A percentile compares a stretch with the other conserved stretches of the same genome.
Conservation (phyloP, 2,329 filamentous ascomycete genomes). For the Talaromyces sp. region DNA sequence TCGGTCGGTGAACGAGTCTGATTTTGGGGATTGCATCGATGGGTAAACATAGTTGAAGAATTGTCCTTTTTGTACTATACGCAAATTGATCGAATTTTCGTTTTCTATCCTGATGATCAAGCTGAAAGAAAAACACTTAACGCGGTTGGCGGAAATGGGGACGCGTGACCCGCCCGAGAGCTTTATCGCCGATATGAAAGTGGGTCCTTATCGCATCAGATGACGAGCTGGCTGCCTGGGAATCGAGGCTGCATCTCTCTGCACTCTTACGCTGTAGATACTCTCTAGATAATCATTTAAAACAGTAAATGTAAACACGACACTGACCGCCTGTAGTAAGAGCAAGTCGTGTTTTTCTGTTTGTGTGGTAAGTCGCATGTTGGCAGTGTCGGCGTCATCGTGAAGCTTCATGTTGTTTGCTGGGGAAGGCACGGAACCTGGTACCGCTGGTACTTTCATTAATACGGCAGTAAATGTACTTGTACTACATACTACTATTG, state of each 20-base stretch:
- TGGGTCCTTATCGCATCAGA: conserved; percentile 15
- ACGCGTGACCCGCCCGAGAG: conserved; percentile 6
- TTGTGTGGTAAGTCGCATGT: neutral
- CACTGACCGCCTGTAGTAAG: too few species aligned
- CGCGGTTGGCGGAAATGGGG: neutral
- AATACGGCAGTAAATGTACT: neutral
- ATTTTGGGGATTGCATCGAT: neutral
- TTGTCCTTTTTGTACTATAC: conserved; percentile 11
- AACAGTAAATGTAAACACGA: neutral
- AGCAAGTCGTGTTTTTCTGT: too few species aligned
- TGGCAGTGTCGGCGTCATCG: conserved; percentile 5
- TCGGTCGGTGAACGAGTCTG: neutral
- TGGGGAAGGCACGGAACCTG: conserved; percentile 9
- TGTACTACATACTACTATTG: neutral
- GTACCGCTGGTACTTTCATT: conserved; percentile 5
- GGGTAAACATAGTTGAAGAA: neutral
- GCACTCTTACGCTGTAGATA: too few species aligned
- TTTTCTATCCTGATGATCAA: neutral
- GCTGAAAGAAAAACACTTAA: neutral
- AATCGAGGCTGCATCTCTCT: neutral
- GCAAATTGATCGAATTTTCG: neutral
- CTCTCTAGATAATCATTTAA: too few species aligned
- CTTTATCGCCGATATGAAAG: neutral
- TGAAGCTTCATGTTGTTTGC: neutral
- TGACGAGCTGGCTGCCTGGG: conserved; percentile 1